These are phyloP conservation scores for Ophiostoma quercus DNA, from an alignment of 2,329 filamentous ascomycete genomes.

Conservation along the genomic window DNA sequence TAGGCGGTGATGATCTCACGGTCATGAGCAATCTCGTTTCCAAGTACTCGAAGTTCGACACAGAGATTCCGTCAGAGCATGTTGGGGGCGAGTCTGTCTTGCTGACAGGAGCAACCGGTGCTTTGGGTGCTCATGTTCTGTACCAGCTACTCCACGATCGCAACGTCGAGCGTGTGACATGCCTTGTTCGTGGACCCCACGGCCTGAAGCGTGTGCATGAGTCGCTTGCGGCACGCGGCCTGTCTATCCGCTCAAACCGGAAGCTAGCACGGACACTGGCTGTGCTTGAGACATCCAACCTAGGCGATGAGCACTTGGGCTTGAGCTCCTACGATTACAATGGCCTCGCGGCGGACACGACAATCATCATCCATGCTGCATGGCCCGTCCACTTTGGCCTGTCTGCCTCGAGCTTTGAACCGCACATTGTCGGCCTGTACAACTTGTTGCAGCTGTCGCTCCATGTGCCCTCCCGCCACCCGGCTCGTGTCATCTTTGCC, in stretches of 20 bases:
- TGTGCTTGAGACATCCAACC: conserved; percentile 22
- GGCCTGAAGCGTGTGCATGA: conserved; percentile 22
- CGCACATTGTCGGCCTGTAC: conserved; percentile 40
- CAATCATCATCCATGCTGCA: conserved; percentile 43
- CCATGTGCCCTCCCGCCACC: conserved; percentile 14
- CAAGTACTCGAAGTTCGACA: conserved; percentile 39
- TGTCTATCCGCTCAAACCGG: conserved; percentile 1
- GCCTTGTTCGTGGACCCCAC: conserved; percentile 27
- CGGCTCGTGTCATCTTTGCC: conserved; percentile 25
- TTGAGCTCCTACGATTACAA: conserved; percentile 32
- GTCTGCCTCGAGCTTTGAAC: conserved; percentile 41
- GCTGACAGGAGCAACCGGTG: conserved; percentile 42
- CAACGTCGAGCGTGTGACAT: conserved; percentile 36
- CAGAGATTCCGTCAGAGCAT: conserved; percentile 16
- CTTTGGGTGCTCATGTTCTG: conserved; percentile 40
- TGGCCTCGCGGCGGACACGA: conserved; percentile 34
- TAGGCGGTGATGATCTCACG: not conserved
- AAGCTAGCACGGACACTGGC: conserved; percentile 15
- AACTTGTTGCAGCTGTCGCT: conserved; percentile 39
- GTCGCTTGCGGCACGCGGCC: conserved; percentile 23
- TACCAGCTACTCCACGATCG: conserved; percentile 36
- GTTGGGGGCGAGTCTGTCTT: conserved; percentile 24
- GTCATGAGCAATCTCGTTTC: conserved; percentile 43
- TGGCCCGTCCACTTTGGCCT: conserved; percentile 51
- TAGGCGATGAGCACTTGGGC: conserved; percentile 32